phyloP scores from a whole-genome alignment of 139 green algal species.

The Closterium sp. region DNA sequence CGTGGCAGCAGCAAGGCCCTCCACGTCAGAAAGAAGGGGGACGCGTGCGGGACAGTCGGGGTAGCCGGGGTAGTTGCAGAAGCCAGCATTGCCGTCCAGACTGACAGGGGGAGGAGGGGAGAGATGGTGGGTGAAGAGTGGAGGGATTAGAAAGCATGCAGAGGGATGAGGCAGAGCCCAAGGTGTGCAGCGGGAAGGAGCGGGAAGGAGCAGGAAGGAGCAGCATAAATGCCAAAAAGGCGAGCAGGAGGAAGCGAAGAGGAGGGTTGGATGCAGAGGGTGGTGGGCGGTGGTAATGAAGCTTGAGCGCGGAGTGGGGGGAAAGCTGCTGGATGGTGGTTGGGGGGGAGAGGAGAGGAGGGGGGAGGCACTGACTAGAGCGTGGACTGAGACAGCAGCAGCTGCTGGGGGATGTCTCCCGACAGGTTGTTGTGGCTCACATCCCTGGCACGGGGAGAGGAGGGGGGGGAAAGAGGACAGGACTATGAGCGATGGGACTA shows the following conservation, averaged over 20 bases:
- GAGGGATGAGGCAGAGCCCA: background rate
- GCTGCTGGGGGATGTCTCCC: background rate
- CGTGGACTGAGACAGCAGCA: background rate
- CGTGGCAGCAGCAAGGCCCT: no score
- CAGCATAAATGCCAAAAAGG: no score
- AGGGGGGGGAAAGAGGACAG: no score
- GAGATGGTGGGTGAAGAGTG: background rate
- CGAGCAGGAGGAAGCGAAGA: no score
- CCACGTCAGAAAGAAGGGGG: background rate
- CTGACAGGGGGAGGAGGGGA: background rate
- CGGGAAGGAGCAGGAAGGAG: no score
- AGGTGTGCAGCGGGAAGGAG: no score
- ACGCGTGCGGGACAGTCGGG: background rate
- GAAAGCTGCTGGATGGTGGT: background rate
- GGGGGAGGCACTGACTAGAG: background rate
- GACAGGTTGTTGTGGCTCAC: background rate
- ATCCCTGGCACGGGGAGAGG: background rate
- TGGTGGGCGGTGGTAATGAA: background rate
- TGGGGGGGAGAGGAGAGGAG: background rate
- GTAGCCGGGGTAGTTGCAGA: background rate
- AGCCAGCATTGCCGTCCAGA: background rate
- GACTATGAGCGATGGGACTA: no score
- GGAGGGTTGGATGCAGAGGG: background rate
- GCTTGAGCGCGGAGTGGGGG: background rate
- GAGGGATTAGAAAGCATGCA: background rate